A percentile compares a stretch with the other conserved stretches of the same genome.
Evolutionary conservation across 768 basidiomycete species (phyloP).

Genomic region (Suillus subalutaceus): DNA sequence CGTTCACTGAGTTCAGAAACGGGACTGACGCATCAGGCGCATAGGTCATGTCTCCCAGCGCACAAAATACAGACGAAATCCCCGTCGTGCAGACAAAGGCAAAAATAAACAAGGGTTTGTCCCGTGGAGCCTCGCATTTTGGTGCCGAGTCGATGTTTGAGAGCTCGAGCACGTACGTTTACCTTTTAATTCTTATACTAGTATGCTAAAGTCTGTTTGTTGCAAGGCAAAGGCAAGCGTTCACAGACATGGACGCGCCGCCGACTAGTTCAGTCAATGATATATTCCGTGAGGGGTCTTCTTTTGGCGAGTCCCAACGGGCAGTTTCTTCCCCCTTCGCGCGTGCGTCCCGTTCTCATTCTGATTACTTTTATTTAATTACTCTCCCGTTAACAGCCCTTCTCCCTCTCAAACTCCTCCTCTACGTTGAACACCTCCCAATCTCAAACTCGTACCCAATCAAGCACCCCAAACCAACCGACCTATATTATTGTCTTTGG

Average conservation of each 20-base stretch:
- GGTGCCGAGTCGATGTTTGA: constrained; percentile 88
- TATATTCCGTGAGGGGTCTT: constrained; percentile 56
- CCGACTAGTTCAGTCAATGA: constrained; percentile 77
- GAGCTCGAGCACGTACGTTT: constrained; percentile 44
- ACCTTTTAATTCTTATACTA: constrained; percentile 8
- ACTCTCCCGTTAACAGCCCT: constrained; percentile 14
- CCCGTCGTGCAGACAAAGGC: constrained; percentile 81
- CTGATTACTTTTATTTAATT: neutral
- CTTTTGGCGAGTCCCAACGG: constrained; percentile 33
- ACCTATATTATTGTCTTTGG: constrained; percentile 82
- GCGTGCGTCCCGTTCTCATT: constrained; percentile 19
- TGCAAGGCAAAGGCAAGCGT: constrained; percentile 58
- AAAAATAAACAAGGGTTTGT: constrained; percentile 71
- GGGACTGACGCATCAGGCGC: neutral
- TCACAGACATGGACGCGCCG: constrained; percentile 80
- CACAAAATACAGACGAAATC: constrained; percentile 69
- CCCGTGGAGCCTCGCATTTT: constrained; percentile 70
- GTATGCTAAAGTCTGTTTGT: constrained; percentile 11
- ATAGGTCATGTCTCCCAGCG: constrained; percentile 49
- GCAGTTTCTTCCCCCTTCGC: constrained; percentile 13
- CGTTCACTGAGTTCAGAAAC: neutral
- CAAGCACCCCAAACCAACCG: constrained; percentile 41
- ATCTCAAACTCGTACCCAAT: constrained; percentile 25
- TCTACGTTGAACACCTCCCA: constrained; percentile 17
- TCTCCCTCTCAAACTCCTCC: constrained; percentile 25